Base-by-base conservation (phyloP, 805 yeast genomes). In the Candida coquimbonensis region DNA sequence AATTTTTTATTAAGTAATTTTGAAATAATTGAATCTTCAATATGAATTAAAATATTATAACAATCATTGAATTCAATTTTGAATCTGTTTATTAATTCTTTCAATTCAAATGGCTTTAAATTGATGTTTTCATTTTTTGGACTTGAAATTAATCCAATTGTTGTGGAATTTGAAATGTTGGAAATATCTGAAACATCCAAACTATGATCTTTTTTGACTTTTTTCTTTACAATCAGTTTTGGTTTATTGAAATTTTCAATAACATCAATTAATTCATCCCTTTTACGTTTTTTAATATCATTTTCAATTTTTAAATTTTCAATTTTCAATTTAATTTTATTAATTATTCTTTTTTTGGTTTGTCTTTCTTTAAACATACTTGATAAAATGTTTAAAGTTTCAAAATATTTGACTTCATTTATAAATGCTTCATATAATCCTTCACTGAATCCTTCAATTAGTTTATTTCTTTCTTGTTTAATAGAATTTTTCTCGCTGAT, bases 401-500 rank as follows among this genome's bases (percentile, higher is more conserved):
- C 59, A 35, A 73, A 60, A 53, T 70, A 78, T 0, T 77, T 57
- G 35, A 74, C 67, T 51, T 84, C 90, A 38, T 75, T 70, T 37
- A 86, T 55, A 53, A 85, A 81, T 0, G 90, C 86, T 16, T 61
- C 56, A 50, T 67, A 83, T 1, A 86, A 58, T 36, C 80, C 85
- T 1, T 61, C 54, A 1, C 81, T 57, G n/a, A 82, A 62, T 0
- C 62, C 47, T 0, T 68, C 58, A 3, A 79, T 59, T 1, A 69
- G 43, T 24, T 61, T 49, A 48, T 59, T 66, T 39, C 49, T 51
- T 24, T 49, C 44, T 27, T 49, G 21, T 7, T 49, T 40, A n/a
- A 50, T 40, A 9, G 44, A 49, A 3, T 53, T 42, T 24, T 53
- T 52, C 12, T 42, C 45, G 6, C 44, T 17, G 5, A 57, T 46